These are phyloP conservation scores for Trifolium pratense DNA, from an alignment of 306 rosid species.

Conservation along the genomic window DNA sequence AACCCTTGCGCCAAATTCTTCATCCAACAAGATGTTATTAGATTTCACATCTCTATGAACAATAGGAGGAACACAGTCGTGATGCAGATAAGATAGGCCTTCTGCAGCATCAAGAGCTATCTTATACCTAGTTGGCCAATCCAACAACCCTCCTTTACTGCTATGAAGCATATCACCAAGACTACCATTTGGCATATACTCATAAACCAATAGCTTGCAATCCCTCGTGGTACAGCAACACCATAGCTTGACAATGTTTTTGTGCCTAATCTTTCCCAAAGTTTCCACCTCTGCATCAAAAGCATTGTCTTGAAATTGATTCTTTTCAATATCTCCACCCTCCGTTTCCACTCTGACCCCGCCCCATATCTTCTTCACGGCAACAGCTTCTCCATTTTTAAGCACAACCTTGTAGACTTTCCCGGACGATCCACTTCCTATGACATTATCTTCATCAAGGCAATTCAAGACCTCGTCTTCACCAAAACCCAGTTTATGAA, in stretches of 20 bases:
- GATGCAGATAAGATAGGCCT: slow-evolving; percentile 96
- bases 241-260: slow-evolving; percentile 95
- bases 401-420: slow-evolving; percentile 90
- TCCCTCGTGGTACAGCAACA: slow-evolving; percentile 87
- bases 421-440: slow-evolving; percentile 88
- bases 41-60: slow-evolving; percentile 95
- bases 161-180: slow-evolving; percentile 88
- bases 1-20: slow-evolving; percentile 77
- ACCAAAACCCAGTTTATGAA: slow-evolving; percentile 87
- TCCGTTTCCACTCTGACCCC: slow-evolving; percentile 48
- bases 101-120: slow-evolving; percentile 90
- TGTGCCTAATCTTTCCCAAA: slow-evolving; percentile 90
- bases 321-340: slow-evolving; percentile 65
- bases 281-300: slow-evolving; percentile 93
- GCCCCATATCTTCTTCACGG: slow-evolving; percentile 84
- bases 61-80: slow-evolving; percentile 91
- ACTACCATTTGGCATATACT: slow-evolving; percentile 95
- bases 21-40: slow-evolving; percentile 86
- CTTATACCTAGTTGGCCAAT: slow-evolving; percentile 89
- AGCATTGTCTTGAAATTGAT: slow-evolving; percentile 55
- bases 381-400: slow-evolving; percentile 70
- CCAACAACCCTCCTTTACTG: slow-evolving; percentile 77
- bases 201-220: slow-evolving; percentile 90
- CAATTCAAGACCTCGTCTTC: slow-evolving; percentile 86
- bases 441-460: slow-evolving; percentile 84